Evolutionary conservation across 75 land plant species (phyloP).

Genomic region (Picea sitchensis): DNA sequence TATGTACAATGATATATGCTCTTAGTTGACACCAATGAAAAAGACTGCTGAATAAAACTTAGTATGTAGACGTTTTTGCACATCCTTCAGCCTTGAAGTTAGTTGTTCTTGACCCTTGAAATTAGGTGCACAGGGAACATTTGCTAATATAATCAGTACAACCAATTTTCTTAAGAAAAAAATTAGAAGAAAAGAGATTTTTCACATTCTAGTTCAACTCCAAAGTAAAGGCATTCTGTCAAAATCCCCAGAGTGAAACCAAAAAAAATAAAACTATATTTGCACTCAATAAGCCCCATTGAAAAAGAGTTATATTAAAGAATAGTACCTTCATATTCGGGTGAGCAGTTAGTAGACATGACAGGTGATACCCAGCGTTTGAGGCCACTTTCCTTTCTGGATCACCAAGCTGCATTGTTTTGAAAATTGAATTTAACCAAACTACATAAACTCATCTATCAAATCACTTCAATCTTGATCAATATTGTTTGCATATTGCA

Average conservation of each 20-base stretch:
- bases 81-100: too few relatives aligned
- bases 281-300: background rate
- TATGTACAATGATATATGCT: too few relatives aligned
- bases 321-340: constrained; percentile 93
- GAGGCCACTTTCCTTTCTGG: constrained; percentile 90
- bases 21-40: too few relatives aligned
- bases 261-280: background rate
- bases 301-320: background rate
- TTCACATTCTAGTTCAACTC: background rate
- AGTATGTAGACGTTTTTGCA: too few relatives aligned
- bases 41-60: too few relatives aligned
- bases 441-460: background rate
- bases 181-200: background rate
- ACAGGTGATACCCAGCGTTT: constrained; percentile 70
- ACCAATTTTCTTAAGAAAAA: background rate
- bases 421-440: background rate
- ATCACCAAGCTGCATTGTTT: constrained; percentile 80
- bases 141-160: background rate
- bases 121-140: too few relatives aligned
- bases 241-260: background rate
- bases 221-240: background rate
- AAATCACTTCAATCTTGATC: background rate
- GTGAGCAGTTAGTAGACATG: constrained; percentile 74
- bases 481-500: background rate
- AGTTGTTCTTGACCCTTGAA: too few relatives aligned